Evolutionary conservation across 345 rosid species (phyloP).

Genomic region (Lumnitzera racemosa): DNA sequence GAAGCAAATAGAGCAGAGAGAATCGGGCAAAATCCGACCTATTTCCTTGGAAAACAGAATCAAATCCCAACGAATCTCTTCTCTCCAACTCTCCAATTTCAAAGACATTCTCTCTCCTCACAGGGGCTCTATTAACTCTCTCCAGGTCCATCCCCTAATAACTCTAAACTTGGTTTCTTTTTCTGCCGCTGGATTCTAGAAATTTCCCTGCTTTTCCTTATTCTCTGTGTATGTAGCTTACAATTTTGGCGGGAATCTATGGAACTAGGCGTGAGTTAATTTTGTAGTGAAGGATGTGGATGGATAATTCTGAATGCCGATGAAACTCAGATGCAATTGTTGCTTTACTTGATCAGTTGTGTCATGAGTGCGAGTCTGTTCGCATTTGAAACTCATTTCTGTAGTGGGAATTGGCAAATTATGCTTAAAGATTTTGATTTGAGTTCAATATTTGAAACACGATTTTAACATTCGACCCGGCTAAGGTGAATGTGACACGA

Average conservation of each 20-base stretch:
- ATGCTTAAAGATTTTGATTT: too few species aligned
- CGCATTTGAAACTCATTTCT: too few species aligned
- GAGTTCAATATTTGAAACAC: too few species aligned
- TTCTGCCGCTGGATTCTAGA: too few species aligned
- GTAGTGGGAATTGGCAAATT: too few species aligned
- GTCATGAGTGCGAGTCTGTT: too few species aligned
- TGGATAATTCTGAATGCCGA: background rate
- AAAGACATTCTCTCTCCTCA: conserved; percentile 85
- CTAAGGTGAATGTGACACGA: too few species aligned
- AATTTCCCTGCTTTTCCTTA: too few species aligned
- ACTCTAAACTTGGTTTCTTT: background rate
- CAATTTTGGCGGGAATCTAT: too few species aligned
- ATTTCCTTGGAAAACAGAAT: conserved; percentile 49
- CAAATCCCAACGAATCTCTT: conserved; percentile 46
- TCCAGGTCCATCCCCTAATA: conserved; percentile 41
- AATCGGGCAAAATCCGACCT: conserved; percentile 65
- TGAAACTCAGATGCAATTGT: background rate
- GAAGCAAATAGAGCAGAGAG: conserved; percentile 76
- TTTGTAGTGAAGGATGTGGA: background rate
- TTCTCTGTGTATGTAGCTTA: too few species aligned
- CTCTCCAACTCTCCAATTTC: conserved; percentile 64
- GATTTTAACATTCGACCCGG: too few species aligned
- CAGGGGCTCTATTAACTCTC: conserved; percentile 80
- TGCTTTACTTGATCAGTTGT: too few species aligned
- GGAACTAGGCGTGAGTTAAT: background rate